Conservation (phyloP, 805 yeast species). For the Cyberlindnera mississippiensis region DNA sequence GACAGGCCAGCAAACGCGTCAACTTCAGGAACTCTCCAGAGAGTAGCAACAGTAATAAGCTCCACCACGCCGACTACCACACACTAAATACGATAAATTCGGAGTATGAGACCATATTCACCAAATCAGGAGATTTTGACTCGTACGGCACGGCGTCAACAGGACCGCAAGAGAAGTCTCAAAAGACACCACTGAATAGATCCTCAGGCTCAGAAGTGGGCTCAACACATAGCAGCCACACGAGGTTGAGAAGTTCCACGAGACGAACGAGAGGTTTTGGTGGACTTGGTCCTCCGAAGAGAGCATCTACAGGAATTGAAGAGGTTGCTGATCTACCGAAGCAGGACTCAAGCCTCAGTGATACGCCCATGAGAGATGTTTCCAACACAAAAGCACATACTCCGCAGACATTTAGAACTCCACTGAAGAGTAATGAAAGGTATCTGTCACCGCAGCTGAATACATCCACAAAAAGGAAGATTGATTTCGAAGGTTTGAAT, state of each 20-base stretch:
- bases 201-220: slow-evolving; percentile 14
- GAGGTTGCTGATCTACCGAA: not conserved
- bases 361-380: slow-evolving; percentile 23
- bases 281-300: slow-evolving; percentile 35
- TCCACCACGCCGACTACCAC: slow-evolving; percentile 13
- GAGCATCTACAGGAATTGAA: slow-evolving; percentile 22
- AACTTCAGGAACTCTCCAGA: slow-evolving; percentile 23
- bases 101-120: slow-evolving; percentile 24
- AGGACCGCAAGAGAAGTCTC: slow-evolving; percentile 9
- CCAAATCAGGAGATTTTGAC: slow-evolving; percentile 16
- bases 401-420: slow-evolving; percentile 1
- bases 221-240: slow-evolving; percentile 14
- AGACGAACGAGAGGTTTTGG: slow-evolving; percentile 28
- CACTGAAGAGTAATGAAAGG: slow-evolving; percentile 1
- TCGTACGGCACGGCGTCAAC: slow-evolving; percentile 19
- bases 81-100: slow-evolving; percentile 20
- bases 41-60: slow-evolving; percentile 3
- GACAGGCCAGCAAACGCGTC: slow-evolving; percentile 18
- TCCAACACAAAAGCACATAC: not conserved
- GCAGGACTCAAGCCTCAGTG: slow-evolving; percentile 13
- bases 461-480: not conserved
- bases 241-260: slow-evolving; percentile 28
- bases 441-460: too few relatives aligned
- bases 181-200: slow-evolving; percentile 21
- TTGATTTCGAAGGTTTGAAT: slow-evolving; percentile 36